phyloP scores from a whole-genome alignment of 1,284 basidiomycete species.

The Cystobasidium slooffiae region DNA sequence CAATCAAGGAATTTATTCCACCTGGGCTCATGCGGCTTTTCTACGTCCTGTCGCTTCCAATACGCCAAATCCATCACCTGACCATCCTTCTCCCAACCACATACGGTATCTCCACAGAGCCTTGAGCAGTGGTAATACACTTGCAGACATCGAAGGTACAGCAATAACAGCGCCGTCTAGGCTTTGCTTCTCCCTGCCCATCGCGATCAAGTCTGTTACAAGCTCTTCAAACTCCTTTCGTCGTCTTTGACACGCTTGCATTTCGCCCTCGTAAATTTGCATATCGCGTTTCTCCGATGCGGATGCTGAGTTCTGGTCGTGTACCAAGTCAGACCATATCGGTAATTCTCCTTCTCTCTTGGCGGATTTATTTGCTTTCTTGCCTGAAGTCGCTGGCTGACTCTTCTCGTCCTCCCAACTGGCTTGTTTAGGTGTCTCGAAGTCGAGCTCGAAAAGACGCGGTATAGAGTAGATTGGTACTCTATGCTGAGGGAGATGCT shows the following conservation, averaged over 20 bases:
- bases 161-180: background rate
- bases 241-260: background rate
- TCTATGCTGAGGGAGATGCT: slow-evolving; percentile 8
- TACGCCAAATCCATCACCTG: slow-evolving; percentile 27
- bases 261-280: slow-evolving; percentile 11
- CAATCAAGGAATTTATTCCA: no score
- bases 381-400: no score
- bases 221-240: slow-evolving; percentile 1
- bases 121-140: slow-evolving; percentile 22
- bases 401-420: no score
- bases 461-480: slow-evolving; percentile 26
- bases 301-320: no score
- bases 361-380: background rate
- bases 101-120: slow-evolving; percentile 36
- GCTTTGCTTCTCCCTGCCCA: background rate
- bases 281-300: background rate
- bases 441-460: slow-evolving; percentile 5
- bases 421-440: no score
- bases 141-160: slow-evolving; percentile 1
- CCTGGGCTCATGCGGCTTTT: no score
- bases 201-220: background rate
- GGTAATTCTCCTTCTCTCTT: background rate
- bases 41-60: slow-evolving; percentile 28
- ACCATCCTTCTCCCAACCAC: slow-evolving; percentile 41
- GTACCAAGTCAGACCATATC: no score